Percentiles rank a stretch among this genome's conserved stretches.
These are phyloP conservation scores for Akanthomyces uredinophilus DNA, from an alignment of 2,329 filamentous ascomycete genomes.

Conservation along the genomic window DNA sequence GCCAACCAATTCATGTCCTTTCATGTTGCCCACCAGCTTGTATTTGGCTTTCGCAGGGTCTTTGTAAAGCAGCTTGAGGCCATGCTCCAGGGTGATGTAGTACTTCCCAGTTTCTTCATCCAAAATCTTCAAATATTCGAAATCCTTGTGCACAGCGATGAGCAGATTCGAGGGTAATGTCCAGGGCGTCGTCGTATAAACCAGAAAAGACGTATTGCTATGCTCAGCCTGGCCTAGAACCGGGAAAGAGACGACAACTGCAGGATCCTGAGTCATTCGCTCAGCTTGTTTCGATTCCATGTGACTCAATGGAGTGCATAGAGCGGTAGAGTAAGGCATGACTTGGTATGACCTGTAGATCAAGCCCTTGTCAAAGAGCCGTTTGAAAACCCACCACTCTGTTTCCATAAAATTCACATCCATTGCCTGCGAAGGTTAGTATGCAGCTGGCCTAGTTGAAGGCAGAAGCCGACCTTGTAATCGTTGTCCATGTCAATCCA, in stretches of 20 bases:
- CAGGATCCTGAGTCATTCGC: constrained; percentile 69
- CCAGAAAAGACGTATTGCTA: constrained; percentile 52
- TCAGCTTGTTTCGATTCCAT: constrained; percentile 74
- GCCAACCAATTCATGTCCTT: constrained; percentile 62
- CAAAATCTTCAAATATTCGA: constrained; percentile 70
- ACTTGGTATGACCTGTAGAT: constrained; percentile 70
- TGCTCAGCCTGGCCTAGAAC: constrained; percentile 57
- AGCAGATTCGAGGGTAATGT: constrained; percentile 73
- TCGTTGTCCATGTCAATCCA: constrained; percentile 80
- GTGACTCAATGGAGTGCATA: constrained; percentile 69
- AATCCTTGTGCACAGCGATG: constrained; percentile 68
- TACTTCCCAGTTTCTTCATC: constrained; percentile 62
- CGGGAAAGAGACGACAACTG: constrained; percentile 66
- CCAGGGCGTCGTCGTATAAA: constrained; percentile 69
- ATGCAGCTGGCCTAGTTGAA: background rate
- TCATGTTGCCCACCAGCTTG: constrained; percentile 61
- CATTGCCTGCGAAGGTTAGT: constrained; percentile 52
- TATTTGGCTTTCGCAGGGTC: constrained; percentile 73
- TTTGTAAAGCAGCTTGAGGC: constrained; percentile 67
- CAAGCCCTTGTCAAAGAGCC: constrained; percentile 64
- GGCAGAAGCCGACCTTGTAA: constrained; percentile 52
- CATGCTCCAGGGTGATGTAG: constrained; percentile 63
- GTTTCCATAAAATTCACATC: constrained; percentile 71
- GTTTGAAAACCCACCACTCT: constrained; percentile 74
- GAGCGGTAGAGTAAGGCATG: constrained; percentile 70